Evolutionary conservation across 108 stramenopile species (phyloP).

Genomic region (Chaetoceros muelleri): DNA sequence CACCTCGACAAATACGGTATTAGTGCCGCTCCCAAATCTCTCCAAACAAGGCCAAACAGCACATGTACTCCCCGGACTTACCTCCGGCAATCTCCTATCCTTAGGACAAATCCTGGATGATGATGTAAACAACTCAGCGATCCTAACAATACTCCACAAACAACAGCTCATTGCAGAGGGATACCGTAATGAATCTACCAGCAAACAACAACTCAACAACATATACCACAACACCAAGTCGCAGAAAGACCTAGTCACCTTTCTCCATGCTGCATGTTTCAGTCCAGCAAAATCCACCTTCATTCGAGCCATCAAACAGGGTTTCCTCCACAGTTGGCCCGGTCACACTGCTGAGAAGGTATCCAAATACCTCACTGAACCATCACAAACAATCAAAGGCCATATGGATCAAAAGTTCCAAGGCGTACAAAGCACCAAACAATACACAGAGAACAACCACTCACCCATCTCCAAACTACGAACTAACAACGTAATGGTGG

Average conservation of each 20-base stretch:
- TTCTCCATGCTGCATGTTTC: conserved; percentile 15
- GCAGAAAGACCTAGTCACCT: conserved; percentile 8
- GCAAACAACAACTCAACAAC: not conserved
- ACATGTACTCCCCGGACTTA: not conserved
- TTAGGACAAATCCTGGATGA: not conserved
- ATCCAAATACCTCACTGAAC: not conserved
- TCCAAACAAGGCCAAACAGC: not conserved
- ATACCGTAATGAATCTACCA: not conserved
- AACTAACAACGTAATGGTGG: not conserved
- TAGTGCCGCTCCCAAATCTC: not conserved
- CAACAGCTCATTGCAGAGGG: not conserved
- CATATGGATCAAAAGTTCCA: conserved; percentile 15
- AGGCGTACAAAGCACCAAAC: conserved; percentile 15
- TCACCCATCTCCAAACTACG: not conserved
- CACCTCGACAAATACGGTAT: not conserved
- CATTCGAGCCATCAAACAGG: conserved; percentile 1
- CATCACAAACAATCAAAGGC: conserved; percentile 12
- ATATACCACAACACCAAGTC: conserved; percentile 1
- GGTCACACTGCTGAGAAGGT: not conserved
- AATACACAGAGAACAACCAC: not conserved
- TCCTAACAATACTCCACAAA: not conserved
- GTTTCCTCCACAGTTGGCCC: not conserved
- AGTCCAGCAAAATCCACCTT: conserved; percentile 12
- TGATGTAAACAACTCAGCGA: not conserved
- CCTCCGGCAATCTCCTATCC: not conserved